These are phyloP conservation scores for Debaryomyces sp. DNA, from an alignment of 1,139 yeast genomes.

Conservation along the genomic window DNA sequence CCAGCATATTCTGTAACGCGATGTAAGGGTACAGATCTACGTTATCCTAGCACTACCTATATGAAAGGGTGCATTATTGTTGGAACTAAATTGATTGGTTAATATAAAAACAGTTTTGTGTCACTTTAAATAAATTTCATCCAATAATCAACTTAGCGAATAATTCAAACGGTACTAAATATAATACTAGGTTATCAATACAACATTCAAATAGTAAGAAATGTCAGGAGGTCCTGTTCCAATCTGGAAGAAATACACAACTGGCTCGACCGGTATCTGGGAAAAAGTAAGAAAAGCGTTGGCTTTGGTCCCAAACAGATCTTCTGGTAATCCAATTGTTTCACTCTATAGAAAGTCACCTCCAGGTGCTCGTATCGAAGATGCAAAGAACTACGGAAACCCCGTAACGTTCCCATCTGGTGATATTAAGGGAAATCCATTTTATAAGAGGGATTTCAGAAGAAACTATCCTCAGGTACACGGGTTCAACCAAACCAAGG, in stretches of 20 bases:
- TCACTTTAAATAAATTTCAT: slow-evolving; percentile 5
- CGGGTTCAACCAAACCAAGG: slow-evolving; percentile 66
- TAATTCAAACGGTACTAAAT: not conserved
- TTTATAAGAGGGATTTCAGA: slow-evolving; percentile 75
- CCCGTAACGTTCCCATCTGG: slow-evolving; percentile 79
- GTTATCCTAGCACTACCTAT: not conserved
- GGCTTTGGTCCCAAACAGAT: slow-evolving; percentile 77
- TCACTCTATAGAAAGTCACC: slow-evolving; percentile 68
- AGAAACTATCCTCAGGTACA: slow-evolving; percentile 75
- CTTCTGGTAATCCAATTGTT: slow-evolving; percentile 82
- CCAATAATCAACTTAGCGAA: slow-evolving; percentile 7
- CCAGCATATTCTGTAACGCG: not conserved
- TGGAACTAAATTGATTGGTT: slow-evolving; percentile 8
- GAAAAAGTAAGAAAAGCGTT: slow-evolving; percentile 68
- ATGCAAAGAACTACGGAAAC: slow-evolving; percentile 60
- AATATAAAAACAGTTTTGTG: slow-evolving; percentile 6
- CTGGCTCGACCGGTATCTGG: slow-evolving; percentile 83
- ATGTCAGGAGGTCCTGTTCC: slow-evolving; percentile 88
- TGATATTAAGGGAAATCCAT: slow-evolving; percentile 73
- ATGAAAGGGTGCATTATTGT: slow-evolving; percentile 1
- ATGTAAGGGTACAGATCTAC: not conserved
- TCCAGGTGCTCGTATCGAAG: slow-evolving; percentile 69
- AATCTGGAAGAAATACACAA: slow-evolving; percentile 80
- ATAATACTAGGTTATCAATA: not conserved
- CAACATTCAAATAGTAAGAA: not conserved